These are phyloP conservation scores for Suillus cothurnatus DNA, from an alignment of 768 basidiomycete genomes.

Conservation along the genomic window DNA sequence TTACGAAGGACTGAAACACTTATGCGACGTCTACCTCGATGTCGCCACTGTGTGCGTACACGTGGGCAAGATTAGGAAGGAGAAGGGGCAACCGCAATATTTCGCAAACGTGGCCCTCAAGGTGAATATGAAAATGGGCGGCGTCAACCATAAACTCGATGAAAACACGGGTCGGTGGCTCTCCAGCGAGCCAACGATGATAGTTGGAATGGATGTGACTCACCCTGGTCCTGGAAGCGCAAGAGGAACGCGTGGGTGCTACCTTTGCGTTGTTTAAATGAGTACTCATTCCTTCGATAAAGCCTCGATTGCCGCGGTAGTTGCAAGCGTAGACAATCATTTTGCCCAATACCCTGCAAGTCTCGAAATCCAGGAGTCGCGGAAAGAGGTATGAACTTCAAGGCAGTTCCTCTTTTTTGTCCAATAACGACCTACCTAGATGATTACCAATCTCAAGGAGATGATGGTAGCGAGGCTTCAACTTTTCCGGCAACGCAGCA, in stretches of 20 bases:
- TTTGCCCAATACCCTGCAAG: conserved; percentile 55
- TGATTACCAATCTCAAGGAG: conserved; percentile 48
- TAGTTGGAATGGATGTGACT: conserved; percentile 67
- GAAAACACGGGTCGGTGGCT: conserved; percentile 41
- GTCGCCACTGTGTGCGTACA: conserved; percentile 74
- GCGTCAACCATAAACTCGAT: conserved; percentile 52
- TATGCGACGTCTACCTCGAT: conserved; percentile 52
- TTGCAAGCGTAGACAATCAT: conserved; percentile 46
- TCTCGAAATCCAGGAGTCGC: conserved; percentile 52
- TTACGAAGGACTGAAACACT: conserved; percentile 54
- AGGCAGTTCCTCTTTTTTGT: background rate
- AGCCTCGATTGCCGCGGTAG: conserved; percentile 56
- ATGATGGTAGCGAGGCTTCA: conserved; percentile 54
- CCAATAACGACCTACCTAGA: conserved; percentile 26
- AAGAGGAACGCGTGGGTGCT: conserved; percentile 42
- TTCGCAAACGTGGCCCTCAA: conserved; percentile 59
- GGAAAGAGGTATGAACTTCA: conserved; percentile 62
- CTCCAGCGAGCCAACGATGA: conserved; percentile 45
- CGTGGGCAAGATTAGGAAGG: conserved; percentile 67
- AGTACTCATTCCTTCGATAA: conserved; percentile 1
- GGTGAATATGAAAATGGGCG: conserved; percentile 58
- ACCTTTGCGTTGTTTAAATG: background rate
- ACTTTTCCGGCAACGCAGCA: conserved; percentile 40
- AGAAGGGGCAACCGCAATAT: conserved; percentile 56
- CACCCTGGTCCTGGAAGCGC: conserved; percentile 79